Evolutionary conservation across 257 asterid species (phyloP).

Genomic region (Solanum sejunctum): DNA sequence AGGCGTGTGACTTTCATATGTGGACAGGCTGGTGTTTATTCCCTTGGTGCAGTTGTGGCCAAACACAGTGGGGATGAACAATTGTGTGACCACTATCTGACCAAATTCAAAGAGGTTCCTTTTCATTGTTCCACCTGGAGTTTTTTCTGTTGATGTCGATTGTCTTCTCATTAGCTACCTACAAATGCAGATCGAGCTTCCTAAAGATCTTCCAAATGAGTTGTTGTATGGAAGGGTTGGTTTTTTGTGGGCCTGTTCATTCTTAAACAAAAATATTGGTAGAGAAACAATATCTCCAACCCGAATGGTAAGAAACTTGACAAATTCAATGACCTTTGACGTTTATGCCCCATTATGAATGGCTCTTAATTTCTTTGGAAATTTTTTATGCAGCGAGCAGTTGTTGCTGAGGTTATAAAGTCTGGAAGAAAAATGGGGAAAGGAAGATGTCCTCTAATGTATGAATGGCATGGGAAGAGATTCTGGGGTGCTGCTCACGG

Average conservation of each 20-base stretch:
- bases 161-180: neutral
- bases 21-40: slow-evolving; percentile 65
- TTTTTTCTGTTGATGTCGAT: neutral
- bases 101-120: slow-evolving; percentile 43
- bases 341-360: neutral
- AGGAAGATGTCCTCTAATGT: slow-evolving; percentile 57
- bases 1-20: slow-evolving; percentile 70
- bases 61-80: slow-evolving; percentile 39
- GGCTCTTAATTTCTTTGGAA: neutral
- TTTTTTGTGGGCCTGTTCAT: slow-evolving; percentile 69
- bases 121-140: neutral
- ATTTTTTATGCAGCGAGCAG: slow-evolving; percentile 25
- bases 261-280: slow-evolving; percentile 54
- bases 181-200: slow-evolving; percentile 40
- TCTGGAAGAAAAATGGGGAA: slow-evolving; percentile 45
- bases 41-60: slow-evolving; percentile 80
- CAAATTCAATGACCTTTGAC: neutral
- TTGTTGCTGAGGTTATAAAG: slow-evolving; percentile 43
- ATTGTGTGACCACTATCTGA: slow-evolving; percentile 32
- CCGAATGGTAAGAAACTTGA: slow-evolving; percentile 32
- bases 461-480: slow-evolving; percentile 69
- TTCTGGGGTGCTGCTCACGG: slow-evolving; percentile 96
- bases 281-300: slow-evolving; percentile 34
- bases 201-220: slow-evolving; percentile 54
- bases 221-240: slow-evolving; percentile 70